phyloP scores from a whole-genome alignment of 345 rosid genomes.

The Gossypium turneri region DNA sequence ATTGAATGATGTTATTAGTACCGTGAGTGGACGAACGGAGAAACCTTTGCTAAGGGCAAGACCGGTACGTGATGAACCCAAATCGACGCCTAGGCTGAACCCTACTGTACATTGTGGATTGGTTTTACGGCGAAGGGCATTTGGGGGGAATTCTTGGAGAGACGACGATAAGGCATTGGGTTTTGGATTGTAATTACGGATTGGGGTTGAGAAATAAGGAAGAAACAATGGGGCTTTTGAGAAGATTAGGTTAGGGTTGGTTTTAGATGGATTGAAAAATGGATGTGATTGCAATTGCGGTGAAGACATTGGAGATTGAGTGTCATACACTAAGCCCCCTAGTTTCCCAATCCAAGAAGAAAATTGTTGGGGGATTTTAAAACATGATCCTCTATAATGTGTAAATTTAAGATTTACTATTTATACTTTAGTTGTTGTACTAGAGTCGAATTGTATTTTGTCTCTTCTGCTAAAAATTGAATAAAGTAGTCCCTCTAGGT shows the following conservation, averaged over 20 bases:
- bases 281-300: slow-evolving; percentile 15
- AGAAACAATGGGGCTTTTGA: slow-evolving; percentile 9
- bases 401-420: too few species aligned
- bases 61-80: slow-evolving; percentile 79
- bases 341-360: too few species aligned
- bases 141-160: slow-evolving; percentile 56
- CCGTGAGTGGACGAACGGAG: slow-evolving; percentile 68
- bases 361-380: too few species aligned
- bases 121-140: slow-evolving; percentile 57
- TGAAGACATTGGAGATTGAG: slow-evolving; percentile 22
- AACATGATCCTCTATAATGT: too few species aligned
- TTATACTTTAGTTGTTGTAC: too few species aligned
- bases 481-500: too few species aligned
- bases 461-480: too few species aligned
- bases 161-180: slow-evolving; percentile 34
- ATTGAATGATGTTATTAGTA: slow-evolving; percentile 12
- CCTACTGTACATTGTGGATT: slow-evolving; percentile 75
- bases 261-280: neutral
- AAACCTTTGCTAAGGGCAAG: slow-evolving; percentile 83
- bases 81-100: slow-evolving; percentile 81
- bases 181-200: slow-evolving; percentile 4
- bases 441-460: too few species aligned
- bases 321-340: too few species aligned
- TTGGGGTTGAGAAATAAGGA: neutral
- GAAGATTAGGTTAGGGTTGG: slow-evolving; percentile 17